phyloP scores from a whole-genome alignment of 495 filamentous ascomycete genomes.

The Aspergillus biplanus region DNA sequence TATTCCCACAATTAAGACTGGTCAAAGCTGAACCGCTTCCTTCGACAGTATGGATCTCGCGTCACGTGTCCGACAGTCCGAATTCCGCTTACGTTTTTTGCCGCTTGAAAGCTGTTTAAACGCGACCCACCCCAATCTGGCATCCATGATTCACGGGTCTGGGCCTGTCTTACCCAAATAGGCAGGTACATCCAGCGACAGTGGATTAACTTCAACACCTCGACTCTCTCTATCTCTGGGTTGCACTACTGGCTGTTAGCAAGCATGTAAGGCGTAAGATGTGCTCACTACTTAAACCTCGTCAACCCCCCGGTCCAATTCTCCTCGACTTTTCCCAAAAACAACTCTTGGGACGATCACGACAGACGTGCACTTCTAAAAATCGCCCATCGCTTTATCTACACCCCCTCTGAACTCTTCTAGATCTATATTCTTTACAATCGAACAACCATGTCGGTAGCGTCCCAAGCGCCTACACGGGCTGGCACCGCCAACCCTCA shows the following conservation, averaged over 20 bases:
- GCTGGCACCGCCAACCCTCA: conserved; percentile 29
- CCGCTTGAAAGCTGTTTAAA: background rate
- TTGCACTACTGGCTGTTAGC: too few species aligned
- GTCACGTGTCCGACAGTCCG: background rate
- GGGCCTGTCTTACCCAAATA: conserved; percentile 24
- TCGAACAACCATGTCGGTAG: conserved; percentile 22
- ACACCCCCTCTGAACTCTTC: background rate
- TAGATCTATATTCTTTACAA: conserved; percentile 5
- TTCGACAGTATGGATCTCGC: background rate
- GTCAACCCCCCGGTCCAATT: background rate
- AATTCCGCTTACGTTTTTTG: background rate
- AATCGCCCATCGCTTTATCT: background rate
- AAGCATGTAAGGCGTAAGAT: background rate
- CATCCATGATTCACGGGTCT: conserved; percentile 1
- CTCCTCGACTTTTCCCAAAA: background rate
- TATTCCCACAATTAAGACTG: too few species aligned
- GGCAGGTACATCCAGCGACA: conserved; percentile 32
- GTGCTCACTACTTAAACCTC: conserved; percentile 12
- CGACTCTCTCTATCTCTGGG: background rate
- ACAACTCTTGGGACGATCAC: background rate
- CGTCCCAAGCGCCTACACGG: conserved; percentile 18
- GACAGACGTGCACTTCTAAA: too few species aligned
- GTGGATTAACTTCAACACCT: conserved; percentile 6
- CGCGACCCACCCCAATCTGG: conserved; percentile 15
- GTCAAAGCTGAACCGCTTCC: too few species aligned